Evolutionary conservation across 2,329 filamentous ascomycete genomes (phyloP).

Genomic region (Furcasterigmium sp.): DNA sequence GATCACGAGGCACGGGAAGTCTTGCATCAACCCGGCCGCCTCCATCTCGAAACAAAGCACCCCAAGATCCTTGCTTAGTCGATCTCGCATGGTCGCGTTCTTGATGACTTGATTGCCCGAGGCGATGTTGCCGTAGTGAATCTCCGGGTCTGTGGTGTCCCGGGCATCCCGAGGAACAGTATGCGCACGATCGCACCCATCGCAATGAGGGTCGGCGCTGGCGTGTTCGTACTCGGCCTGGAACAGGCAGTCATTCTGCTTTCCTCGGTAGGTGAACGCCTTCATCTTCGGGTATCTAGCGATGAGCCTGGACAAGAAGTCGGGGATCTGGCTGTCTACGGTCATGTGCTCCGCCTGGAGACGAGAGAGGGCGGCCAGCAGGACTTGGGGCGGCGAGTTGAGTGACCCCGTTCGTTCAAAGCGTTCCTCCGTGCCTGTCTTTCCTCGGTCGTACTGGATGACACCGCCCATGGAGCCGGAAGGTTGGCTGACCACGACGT

Average conservation of each 20-base stretch:
- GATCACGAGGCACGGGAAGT: slow-evolving; percentile 28
- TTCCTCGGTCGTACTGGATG: slow-evolving; percentile 20
- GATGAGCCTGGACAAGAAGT: neutral
- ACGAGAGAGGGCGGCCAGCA: slow-evolving; percentile 9
- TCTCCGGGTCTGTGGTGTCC: slow-evolving; percentile 5
- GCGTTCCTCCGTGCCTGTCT: slow-evolving; percentile 10
- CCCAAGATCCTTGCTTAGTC: slow-evolving; percentile 11
- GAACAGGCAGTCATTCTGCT: neutral
- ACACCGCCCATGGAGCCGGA: slow-evolving; percentile 11
- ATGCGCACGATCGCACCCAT: neutral
- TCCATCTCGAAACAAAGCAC: slow-evolving; percentile 24
- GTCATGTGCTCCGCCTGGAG: neutral
- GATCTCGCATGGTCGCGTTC: slow-evolving; percentile 22
- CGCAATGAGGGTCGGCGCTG: neutral
- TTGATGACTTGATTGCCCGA: slow-evolving; percentile 31
- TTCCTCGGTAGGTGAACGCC: neutral
- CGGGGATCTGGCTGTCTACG: neutral
- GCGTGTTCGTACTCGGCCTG: neutral
- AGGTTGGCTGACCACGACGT: slow-evolving; percentile 8
- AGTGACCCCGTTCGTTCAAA: slow-evolving; percentile 11
- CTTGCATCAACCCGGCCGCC: slow-evolving; percentile 19
- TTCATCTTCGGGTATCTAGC: neutral
- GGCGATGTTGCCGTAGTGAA: slow-evolving; percentile 19
- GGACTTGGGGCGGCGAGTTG: slow-evolving; percentile 12
- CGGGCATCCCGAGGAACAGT: slow-evolving; percentile 3